These are phyloP conservation scores for Podila minutissima DNA, from an alignment of 192 early-diverging fungal species.

Conservation along the genomic window DNA sequence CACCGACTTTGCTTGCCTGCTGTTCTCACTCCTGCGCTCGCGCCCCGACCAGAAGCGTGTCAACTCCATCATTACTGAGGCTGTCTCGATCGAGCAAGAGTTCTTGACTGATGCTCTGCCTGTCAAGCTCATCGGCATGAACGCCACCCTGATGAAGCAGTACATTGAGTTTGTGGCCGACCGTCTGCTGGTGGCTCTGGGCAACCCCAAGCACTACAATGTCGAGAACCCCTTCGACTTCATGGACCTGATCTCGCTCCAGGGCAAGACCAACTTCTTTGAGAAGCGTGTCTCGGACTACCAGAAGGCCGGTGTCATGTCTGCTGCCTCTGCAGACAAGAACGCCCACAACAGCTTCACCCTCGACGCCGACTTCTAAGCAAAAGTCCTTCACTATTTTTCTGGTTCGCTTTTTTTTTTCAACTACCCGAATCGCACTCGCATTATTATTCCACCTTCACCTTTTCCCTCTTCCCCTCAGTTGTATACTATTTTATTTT, in stretches of 20 bases:
- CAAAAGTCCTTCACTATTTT: not conserved
- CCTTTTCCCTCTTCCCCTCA: not conserved
- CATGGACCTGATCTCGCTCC: constrained; percentile 98
- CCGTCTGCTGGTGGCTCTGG: constrained; percentile 89
- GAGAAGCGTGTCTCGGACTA: constrained; percentile 98
- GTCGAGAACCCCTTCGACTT: constrained; percentile 97
- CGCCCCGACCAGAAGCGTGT: constrained; percentile 76
- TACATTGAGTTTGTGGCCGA: constrained; percentile 99
- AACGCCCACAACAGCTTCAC: constrained; percentile 75
- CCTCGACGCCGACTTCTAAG: constrained; percentile 85
- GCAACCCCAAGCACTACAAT: constrained; percentile 86
- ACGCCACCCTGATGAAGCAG: constrained; percentile 90
- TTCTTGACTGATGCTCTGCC: constrained; percentile 95
- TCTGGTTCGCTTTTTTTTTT: not conserved
- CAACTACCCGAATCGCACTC: not conserved
- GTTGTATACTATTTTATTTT: not conserved
- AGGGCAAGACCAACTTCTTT: constrained; percentile 99
- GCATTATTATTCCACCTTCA: constrained; percentile 2
- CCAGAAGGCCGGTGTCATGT: constrained; percentile 92
- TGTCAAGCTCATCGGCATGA: constrained; percentile 97
- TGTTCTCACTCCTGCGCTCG: constrained; percentile 84
- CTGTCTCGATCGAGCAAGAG: constrained; percentile 94
- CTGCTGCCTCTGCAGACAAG: constrained; percentile 58
- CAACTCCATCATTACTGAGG: constrained; percentile 81
- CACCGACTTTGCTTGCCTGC: constrained; percentile 96